These are phyloP conservation scores for Colletotrichum trifolii DNA, from an alignment of 2,329 filamentous ascomycete species.

Conservation along the genomic window DNA sequence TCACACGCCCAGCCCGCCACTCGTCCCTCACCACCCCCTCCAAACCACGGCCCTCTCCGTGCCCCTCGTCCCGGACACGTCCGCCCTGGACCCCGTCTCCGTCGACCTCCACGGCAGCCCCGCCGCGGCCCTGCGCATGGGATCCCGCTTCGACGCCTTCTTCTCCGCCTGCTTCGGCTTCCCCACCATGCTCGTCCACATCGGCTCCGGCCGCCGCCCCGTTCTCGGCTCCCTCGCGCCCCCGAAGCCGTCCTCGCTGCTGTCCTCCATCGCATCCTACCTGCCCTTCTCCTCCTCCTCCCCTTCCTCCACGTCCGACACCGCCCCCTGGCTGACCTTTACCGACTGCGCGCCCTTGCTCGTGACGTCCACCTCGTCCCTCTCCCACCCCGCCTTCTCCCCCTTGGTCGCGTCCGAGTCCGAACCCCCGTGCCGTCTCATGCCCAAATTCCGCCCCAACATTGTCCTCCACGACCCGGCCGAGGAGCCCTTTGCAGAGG, in stretches of 20 bases:
- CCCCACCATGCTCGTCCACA: slow-evolving; percentile 69
- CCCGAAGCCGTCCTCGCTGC: not conserved
- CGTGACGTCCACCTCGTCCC: slow-evolving; percentile 75
- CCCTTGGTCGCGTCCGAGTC: slow-evolving; percentile 51
- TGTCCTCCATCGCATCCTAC: slow-evolving; percentile 44
- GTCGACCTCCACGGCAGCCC: slow-evolving; percentile 70
- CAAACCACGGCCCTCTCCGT: slow-evolving; percentile 59
- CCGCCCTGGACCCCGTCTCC: slow-evolving; percentile 57
- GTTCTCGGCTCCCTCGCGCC: slow-evolving; percentile 70
- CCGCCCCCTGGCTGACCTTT: slow-evolving; percentile 70
- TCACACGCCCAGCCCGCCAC: slow-evolving; percentile 48
- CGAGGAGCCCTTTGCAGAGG: slow-evolving; percentile 72
- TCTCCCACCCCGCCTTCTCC: slow-evolving; percentile 70
- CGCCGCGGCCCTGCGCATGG: slow-evolving; percentile 72
- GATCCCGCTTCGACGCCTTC: slow-evolving; percentile 68
- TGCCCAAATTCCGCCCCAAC: slow-evolving; percentile 79
- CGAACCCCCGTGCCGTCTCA: slow-evolving; percentile 54
- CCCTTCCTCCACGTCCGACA: slow-evolving; percentile 2
- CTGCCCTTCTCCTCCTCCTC: slow-evolving; percentile 39
- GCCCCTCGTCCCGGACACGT: slow-evolving; percentile 64
- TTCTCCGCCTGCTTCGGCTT: slow-evolving; percentile 76
- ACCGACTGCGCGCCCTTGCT: slow-evolving; percentile 82
- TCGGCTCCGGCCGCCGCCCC: slow-evolving; percentile 68
- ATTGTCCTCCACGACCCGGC: slow-evolving; percentile 74
- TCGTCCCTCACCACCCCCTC: slow-evolving; percentile 51